These are phyloP conservation scores for Ceratopteris richardii DNA, from an alignment of 75 land plant genomes.

Conservation along the genomic window DNA sequence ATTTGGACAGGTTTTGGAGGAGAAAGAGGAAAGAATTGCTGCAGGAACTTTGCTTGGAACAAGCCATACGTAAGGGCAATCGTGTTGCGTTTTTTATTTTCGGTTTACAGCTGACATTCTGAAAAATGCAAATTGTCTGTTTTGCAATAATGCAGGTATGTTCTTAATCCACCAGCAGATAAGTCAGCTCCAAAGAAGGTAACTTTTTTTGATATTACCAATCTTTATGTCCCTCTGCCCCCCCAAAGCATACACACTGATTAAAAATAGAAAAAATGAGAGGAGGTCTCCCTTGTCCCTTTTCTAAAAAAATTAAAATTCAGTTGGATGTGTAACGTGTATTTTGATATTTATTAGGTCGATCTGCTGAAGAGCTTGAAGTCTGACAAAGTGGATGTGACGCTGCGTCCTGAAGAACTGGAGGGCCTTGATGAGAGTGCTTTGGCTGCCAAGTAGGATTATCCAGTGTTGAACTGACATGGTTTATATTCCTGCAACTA, in stretches of 20 bases:
- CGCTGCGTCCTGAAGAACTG: conserved; percentile 87
- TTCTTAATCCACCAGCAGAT: conserved; percentile 48
- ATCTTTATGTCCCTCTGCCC: no score
- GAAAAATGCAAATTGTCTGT: neutral
- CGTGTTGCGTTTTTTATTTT: neutral
- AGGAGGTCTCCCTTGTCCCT: no score
- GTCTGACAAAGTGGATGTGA: conserved; percentile 93
- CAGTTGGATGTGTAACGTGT: no score
- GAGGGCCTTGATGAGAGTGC: conserved; percentile 77
- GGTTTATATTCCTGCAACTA: no score
- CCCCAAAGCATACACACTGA: no score
- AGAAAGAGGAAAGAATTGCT: conserved; percentile 86
- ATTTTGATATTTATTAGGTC: conserved; percentile 31
- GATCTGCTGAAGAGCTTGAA: conserved; percentile 87
- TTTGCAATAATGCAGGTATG: conserved; percentile 42
- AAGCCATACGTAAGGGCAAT: conserved; percentile 70
- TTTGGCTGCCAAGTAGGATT: conserved; percentile 83
- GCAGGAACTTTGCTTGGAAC: conserved; percentile 85
- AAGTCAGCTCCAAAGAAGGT: conserved; percentile 76
- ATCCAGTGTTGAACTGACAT: no score
- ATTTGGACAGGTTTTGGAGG: conserved; percentile 89
- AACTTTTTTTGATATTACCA: no score
- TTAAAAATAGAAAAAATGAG: no score
- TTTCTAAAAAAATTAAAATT: no score
- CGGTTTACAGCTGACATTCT: no score